Base-by-base conservation (phyloP, 306 rosid genomes). In the Acacia confusa region DNA sequence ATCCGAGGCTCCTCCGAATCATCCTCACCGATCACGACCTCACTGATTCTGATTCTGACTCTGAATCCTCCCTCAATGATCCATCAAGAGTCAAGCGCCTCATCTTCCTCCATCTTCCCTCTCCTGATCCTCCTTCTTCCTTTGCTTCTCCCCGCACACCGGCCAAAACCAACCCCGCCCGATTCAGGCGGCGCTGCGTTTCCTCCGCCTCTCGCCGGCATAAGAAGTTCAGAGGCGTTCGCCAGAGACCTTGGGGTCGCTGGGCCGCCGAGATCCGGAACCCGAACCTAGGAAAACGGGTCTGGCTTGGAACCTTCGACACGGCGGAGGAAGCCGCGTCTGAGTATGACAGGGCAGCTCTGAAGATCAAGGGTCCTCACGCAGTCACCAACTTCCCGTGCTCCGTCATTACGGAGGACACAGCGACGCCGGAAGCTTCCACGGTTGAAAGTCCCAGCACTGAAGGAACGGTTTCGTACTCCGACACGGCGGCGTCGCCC, bases 191-290 rank as follows among this genome's bases (percentile, higher is more conserved):
- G 67, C 82, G 74, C 43, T 28, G 84, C 68, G 32, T 78, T 1
- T 75, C 30, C 4, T 12, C 53, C 9, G 1, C 83, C 3, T 1
- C 28, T 17, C 81, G 84, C 84, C 84, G 55, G 41, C 71, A 70
- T 30, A 82, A 52, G 2, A 86, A 80, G 75, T 90, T 86, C 76
- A 45, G 91, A 0, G 98, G 98, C 0, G 98, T 94, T 28, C 93
- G 98, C 3, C 92, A 87, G 87, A 65, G 98, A n/a, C 97, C 98
- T 0, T 90, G 97, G 97, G 98, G 98, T 0, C 86, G 97, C 1
- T 94, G 97, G 95, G 94, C 94, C 0, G 97, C 98, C 0, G 97
- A 94, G 91, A 90, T 94, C 83, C 92, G 98, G 0, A 97, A 92
- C 89, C 98, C 98, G 71, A 77, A 1, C 36, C 89, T 74, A 0